Conservation (phyloP, 2,329 filamentous ascomycete genomes). For the Sclerotinia glacialis region DNA sequence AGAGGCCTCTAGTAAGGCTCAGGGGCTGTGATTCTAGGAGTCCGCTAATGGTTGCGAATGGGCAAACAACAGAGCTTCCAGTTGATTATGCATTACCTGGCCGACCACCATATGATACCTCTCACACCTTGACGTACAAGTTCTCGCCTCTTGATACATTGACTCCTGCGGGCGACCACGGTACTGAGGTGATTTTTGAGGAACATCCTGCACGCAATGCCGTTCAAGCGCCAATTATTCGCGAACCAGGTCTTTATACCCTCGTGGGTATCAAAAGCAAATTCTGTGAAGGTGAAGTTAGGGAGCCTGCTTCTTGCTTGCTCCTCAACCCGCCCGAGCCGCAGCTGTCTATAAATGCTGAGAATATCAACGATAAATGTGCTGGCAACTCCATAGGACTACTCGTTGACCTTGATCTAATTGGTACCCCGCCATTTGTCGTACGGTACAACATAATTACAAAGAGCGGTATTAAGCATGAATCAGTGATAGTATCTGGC, state of each 20-base stretch:
- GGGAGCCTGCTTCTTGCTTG: constrained; percentile 91
- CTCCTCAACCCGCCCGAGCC: constrained; percentile 90
- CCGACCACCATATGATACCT: constrained; percentile 56
- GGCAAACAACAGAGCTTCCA: constrained; percentile 65
- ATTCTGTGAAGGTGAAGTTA: constrained; percentile 80
- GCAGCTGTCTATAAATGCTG: constrained; percentile 66
- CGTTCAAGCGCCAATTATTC: constrained; percentile 64
- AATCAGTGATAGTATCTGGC: constrained; percentile 57
- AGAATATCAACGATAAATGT: constrained; percentile 91
- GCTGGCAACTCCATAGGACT: constrained; percentile 91
- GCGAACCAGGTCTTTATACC: constrained; percentile 80
- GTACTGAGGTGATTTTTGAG: constrained; percentile 55
- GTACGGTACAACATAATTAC: constrained; percentile 72
- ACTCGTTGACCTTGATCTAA: constrained; percentile 81
- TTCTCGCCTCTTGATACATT: constrained; percentile 75
- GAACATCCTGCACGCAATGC: constrained; percentile 60
- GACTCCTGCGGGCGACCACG: constrained; percentile 67
- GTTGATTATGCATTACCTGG: constrained; percentile 66
- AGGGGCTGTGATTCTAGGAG: constrained; percentile 73
- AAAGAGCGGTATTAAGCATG: constrained; percentile 48
- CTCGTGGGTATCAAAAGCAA: constrained; percentile 75
- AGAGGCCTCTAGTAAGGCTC: constrained; percentile 73
- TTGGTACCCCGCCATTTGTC: constrained; percentile 89
- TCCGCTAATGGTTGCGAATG: constrained; percentile 80
- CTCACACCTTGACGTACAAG: constrained; percentile 73